phyloP scores from a whole-genome alignment of 768 basidiomycete species.

The Coprinellus micaceus region DNA sequence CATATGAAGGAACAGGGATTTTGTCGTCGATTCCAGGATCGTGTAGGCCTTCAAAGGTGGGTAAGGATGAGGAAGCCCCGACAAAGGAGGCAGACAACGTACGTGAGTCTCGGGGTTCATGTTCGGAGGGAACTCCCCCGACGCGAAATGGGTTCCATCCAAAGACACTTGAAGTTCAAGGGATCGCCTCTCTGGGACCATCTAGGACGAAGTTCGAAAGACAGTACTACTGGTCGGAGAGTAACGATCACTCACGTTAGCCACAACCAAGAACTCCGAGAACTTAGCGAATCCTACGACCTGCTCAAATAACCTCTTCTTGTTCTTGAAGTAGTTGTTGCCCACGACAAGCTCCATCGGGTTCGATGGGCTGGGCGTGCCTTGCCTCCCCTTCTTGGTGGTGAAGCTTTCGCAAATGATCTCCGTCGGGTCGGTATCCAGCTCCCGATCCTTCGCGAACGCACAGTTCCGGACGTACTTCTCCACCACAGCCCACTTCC shows the following conservation, averaged over 20 bases:
- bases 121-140: slow-evolving; percentile 84
- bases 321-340: slow-evolving; percentile 62
- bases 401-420: slow-evolving; percentile 90
- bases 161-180: slow-evolving; percentile 90
- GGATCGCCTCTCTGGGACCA: slow-evolving; percentile 48
- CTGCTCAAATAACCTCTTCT: slow-evolving; percentile 75
- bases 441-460: slow-evolving; percentile 80
- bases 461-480: slow-evolving; percentile 87
- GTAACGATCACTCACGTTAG: slow-evolving; percentile 60
- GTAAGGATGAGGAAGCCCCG: not conserved
- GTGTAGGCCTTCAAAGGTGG: slow-evolving; percentile 69
- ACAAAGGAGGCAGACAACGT: slow-evolving; percentile 23
- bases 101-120: slow-evolving; percentile 91
- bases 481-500: slow-evolving; percentile 73
- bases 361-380: slow-evolving; percentile 48
- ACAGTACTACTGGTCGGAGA: not conserved
- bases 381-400: slow-evolving; percentile 80
- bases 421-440: slow-evolving; percentile 79
- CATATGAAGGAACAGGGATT: slow-evolving; percentile 92
- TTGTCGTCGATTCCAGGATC: slow-evolving; percentile 89
- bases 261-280: slow-evolving; percentile 93
- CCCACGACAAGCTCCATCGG: slow-evolving; percentile 81
- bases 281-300: slow-evolving; percentile 97
- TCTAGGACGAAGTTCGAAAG: slow-evolving; percentile 29
- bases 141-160: slow-evolving; percentile 81